Evolutionary conservation across 2,329 filamentous ascomycete genomes (phyloP), one percentile per base, ranked within the genome.

Genomic region (Pyricularia sp.): DNA sequence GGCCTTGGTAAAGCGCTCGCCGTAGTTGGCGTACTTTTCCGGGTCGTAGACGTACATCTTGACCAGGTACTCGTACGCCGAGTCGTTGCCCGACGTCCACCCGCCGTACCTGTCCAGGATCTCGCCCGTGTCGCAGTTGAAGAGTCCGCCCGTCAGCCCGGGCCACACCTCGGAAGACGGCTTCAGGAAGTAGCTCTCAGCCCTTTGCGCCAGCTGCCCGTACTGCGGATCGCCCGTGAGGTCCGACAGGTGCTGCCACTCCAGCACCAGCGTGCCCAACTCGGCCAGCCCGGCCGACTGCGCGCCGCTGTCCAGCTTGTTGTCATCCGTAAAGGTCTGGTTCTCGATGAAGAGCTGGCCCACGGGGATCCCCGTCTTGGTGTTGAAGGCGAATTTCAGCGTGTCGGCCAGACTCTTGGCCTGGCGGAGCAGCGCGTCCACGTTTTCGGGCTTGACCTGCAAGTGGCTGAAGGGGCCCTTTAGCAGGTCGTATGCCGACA

Each of bases 21-120:
- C 88, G 80, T 94, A 93, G 3, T 77, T 71, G 2, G 74, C 78
- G 74, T 91, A 96, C 2, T 87, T 83, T 5, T 77, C 73, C 0
- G 87, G 83, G 75, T 94, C 90, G 77, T 96, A 96, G 68, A 94
- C 78, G 74, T 89, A 96, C 91, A 95, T 94, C 82, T 97, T 97
- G 77, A 97, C 90, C 36, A 85, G 77, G 73, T 85, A 85, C 71
- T 86, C 84, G 71, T 84, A 85, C 1, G 81, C 72, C 58, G 77
- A 80, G 70, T 81, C 78, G 55, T 77, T 77, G 20, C 76, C 78
- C 2, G 80, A 74, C 3, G 75, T 75, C 4, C 4, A 55, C 1
- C 42, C 42, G 42, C 42, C 42, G 42, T 55, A 55, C 42, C 42
- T 17, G 42, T 55, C 42, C 14, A 55, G 42, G 42, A 55, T 55